phyloP scores from a whole-genome alignment of 441 rosid genomes.

The Eruca vesicaria region DNA sequence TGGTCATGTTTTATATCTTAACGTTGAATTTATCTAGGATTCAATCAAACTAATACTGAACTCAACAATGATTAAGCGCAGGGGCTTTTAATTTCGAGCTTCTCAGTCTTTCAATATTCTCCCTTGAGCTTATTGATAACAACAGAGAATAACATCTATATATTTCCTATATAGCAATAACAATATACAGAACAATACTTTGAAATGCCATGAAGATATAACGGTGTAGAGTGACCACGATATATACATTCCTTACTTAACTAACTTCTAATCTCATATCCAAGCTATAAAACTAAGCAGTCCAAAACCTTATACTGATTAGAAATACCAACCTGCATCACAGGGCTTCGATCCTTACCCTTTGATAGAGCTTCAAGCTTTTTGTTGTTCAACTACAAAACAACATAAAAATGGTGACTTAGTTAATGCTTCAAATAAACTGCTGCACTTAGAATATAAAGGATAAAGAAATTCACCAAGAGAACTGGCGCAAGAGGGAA shows the following conservation, averaged over 20 bases:
- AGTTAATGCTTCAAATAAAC: neutral
- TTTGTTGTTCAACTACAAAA: slow-evolving; percentile 76
- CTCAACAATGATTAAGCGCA: too few species aligned
- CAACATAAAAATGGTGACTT: neutral
- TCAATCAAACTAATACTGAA: neutral
- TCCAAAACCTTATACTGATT: neutral
- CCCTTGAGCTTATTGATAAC: neutral
- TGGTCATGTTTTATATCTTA: neutral
- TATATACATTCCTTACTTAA: neutral
- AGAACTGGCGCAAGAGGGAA: slow-evolving; percentile 74
- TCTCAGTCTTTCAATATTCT: neutral
- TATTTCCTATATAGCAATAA: neutral
- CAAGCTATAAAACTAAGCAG: neutral
- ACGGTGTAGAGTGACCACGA: neutral
- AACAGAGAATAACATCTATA: neutral
- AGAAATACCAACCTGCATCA: slow-evolving; percentile 69
- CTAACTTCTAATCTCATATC: neutral
- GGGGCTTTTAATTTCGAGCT: too few species aligned
- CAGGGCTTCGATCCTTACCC: slow-evolving; percentile 64
- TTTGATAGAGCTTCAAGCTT: slow-evolving; percentile 69
- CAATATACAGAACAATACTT: slow-evolving; percentile 3
- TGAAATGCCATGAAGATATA: slow-evolving; percentile 1
- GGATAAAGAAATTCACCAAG: slow-evolving; percentile 49
- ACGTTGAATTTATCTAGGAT: neutral
- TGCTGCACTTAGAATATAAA: neutral